Percentiles rank a stretch among this genome's conserved stretches.
These are phyloP conservation scores for Yamadazyma nakazawae DNA, from an alignment of 805 yeast genomes.

Conservation along the genomic window DNA sequence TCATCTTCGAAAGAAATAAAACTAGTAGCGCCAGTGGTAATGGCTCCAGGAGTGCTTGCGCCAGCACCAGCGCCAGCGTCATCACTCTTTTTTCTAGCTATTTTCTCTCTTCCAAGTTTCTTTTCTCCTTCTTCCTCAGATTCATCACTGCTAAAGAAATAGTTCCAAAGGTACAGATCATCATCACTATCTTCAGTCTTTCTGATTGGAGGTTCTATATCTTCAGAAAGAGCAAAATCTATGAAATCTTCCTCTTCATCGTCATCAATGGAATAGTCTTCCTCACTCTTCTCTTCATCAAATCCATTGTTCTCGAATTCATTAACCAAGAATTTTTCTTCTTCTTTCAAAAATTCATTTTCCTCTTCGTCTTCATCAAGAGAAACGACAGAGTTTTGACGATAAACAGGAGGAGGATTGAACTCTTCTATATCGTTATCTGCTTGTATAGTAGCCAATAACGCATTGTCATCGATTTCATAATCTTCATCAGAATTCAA, in stretches of 20 bases:
- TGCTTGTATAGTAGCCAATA: constrained; percentile 45
- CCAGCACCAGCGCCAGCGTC: not conserved
- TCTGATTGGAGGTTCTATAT: not conserved
- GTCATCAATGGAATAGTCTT: constrained; percentile 18
- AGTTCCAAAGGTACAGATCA: constrained; percentile 72
- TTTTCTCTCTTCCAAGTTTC: constrained; percentile 20
- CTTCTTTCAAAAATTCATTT: constrained; percentile 40
- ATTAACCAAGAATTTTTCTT: constrained; percentile 42
- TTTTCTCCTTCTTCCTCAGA: constrained; percentile 14
- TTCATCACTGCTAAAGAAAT: constrained; percentile 52
- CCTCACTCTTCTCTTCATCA: constrained; percentile 38
- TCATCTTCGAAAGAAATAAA: constrained; percentile 17
- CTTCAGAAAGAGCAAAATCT: constrained; percentile 30
- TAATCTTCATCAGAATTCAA: constrained; percentile 62
- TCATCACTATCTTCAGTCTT: constrained; percentile 41
- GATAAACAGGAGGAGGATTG: constrained; percentile 11
- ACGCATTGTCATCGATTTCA: constrained; percentile 50
- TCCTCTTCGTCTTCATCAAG: constrained; percentile 32
- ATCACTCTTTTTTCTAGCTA: not conserved
- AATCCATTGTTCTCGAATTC: constrained; percentile 47
- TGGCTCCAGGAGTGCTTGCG: not conserved
- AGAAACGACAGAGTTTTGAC: constrained; percentile 30
- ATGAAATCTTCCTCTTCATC: constrained; percentile 41
- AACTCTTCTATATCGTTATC: constrained; percentile 45
- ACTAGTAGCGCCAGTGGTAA: not conserved